Evolutionary conservation across 176 grass and related monocot genomes (phyloP).

Genomic region (Lolium multiflorum): DNA sequence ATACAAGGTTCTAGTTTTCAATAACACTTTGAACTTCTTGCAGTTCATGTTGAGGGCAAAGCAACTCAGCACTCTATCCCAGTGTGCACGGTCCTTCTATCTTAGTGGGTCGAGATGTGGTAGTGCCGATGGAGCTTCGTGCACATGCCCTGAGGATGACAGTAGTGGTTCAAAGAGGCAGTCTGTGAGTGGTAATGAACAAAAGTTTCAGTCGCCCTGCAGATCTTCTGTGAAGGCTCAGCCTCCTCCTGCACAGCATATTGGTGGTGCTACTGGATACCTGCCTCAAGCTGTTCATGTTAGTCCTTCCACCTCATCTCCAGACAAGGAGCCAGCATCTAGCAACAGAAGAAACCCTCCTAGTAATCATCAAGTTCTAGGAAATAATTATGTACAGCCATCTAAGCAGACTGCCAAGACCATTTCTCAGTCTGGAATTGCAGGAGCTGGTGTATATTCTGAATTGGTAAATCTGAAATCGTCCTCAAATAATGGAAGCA

Average conservation of each 20-base stretch:
- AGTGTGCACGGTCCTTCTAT: slow-evolving; percentile 93
- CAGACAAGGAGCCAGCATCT: slow-evolving; percentile 48
- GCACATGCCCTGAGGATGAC: slow-evolving; percentile 84
- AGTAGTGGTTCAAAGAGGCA: slow-evolving; percentile 68
- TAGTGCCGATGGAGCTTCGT: slow-evolving; percentile 75
- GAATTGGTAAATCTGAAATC: slow-evolving; percentile 57
- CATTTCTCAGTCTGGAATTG: slow-evolving; percentile 53
- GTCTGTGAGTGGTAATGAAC: slow-evolving; percentile 26
- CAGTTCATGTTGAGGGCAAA: slow-evolving; percentile 98
- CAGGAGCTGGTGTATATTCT: slow-evolving; percentile 59
- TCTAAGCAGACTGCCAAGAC: slow-evolving; percentile 53
- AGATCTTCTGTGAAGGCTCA: slow-evolving; percentile 53
- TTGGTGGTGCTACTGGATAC: slow-evolving; percentile 43
- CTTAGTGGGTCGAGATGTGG: slow-evolving; percentile 79
- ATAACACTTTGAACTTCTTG: slow-evolving; percentile 39
- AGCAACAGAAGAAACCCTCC: slow-evolving; percentile 40
- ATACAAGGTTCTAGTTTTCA: neutral
- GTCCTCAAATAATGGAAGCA: slow-evolving; percentile 48
- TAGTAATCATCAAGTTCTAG: slow-evolving; percentile 31
- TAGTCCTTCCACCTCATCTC: slow-evolving; percentile 43
- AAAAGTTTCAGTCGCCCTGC: slow-evolving; percentile 44
- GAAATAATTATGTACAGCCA: slow-evolving; percentile 50
- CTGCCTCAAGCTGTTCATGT: slow-evolving; percentile 44
- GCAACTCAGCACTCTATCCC: slow-evolving; percentile 80
- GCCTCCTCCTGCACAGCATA: slow-evolving; percentile 48